A percentile compares a stretch with the other conserved stretches of the same genome.
Evolutionary conservation across 345 rosid genomes (phyloP).

Genomic region (Camelina laxa): DNA sequence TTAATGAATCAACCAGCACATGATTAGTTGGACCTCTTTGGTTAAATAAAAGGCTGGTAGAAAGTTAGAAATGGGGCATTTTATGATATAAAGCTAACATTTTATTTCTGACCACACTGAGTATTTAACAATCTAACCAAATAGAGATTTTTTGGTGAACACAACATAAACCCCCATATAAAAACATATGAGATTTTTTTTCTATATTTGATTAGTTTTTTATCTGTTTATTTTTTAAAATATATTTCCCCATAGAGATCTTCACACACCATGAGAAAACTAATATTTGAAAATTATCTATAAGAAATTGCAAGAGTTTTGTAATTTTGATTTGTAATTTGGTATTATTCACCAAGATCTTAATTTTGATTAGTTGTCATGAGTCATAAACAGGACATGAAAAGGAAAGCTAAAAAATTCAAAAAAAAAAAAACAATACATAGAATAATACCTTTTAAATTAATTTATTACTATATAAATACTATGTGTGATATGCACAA

Average conservation of each 20-base stretch:
- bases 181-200: background rate
- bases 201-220: background rate
- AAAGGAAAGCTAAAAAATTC: slow-evolving; percentile 22
- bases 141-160: too few species aligned
- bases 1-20: background rate
- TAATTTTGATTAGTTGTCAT: slow-evolving; percentile 47
- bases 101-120: background rate
- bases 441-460: slow-evolving; percentile 16
- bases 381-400: slow-evolving; percentile 31
- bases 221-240: background rate
- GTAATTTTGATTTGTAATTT: too few species aligned
- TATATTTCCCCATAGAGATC: background rate
- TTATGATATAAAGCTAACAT: background rate
- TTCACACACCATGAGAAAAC: background rate
- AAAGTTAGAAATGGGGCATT: background rate
- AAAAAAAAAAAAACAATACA: background rate
- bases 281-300: background rate
- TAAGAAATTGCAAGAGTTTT: too few species aligned
- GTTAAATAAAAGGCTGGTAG: background rate
- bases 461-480: background rate
- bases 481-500: slow-evolving; percentile 30
- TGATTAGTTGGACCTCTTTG: slow-evolving; percentile 6
- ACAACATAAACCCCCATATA: too few species aligned
- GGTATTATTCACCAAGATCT: background rate
- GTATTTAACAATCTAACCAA: background rate